These are phyloP conservation scores for Talaromyces borbonicus DNA, from an alignment of 495 filamentous ascomycete genomes.

Conservation along the genomic window DNA sequence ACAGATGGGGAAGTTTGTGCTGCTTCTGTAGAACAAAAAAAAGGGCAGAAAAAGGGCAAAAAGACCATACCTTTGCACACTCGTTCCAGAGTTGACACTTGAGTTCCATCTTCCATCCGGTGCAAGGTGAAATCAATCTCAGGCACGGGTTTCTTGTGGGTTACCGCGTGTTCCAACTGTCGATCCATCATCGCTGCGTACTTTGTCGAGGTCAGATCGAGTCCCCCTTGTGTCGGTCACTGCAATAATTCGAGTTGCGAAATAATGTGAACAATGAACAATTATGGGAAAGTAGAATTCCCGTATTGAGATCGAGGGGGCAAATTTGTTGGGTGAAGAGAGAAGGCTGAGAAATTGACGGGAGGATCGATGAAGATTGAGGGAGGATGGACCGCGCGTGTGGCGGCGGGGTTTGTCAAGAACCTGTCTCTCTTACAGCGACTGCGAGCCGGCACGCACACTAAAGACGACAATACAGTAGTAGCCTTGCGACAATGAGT, in stretches of 20 bases:
- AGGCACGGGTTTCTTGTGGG: constrained; percentile 84
- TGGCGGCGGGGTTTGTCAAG: constrained; percentile 1
- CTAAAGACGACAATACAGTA: not conserved
- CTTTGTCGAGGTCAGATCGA: not conserved
- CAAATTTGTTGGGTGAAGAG: not conserved
- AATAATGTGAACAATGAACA: not conserved
- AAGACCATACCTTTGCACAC: constrained; percentile 81
- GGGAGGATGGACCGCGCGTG: not conserved
- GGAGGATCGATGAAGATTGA: not conserved
- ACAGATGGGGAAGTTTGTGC: not conserved
- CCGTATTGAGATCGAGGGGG: not conserved
- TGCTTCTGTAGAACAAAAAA: no score
- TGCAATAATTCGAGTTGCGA: no score
- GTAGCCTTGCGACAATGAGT: no score
- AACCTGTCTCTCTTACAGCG: not conserved
- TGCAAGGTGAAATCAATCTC: constrained; percentile 98
- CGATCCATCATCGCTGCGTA: constrained; percentile 25
- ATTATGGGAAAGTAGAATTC: not conserved
- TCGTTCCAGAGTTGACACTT: constrained; percentile 89
- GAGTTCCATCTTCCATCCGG: constrained; percentile 91
- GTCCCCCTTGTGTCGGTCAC: no score
- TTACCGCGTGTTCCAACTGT: constrained; percentile 59
- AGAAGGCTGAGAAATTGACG: not conserved
- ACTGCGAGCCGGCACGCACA: not conserved
- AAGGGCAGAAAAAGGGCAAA: not conserved